Percentiles rank a stretch among this genome's conserved stretches.
These are phyloP conservation scores for Alternaria angustiovoidea DNA, from an alignment of 2,329 filamentous ascomycete species.

Conservation along the genomic window DNA sequence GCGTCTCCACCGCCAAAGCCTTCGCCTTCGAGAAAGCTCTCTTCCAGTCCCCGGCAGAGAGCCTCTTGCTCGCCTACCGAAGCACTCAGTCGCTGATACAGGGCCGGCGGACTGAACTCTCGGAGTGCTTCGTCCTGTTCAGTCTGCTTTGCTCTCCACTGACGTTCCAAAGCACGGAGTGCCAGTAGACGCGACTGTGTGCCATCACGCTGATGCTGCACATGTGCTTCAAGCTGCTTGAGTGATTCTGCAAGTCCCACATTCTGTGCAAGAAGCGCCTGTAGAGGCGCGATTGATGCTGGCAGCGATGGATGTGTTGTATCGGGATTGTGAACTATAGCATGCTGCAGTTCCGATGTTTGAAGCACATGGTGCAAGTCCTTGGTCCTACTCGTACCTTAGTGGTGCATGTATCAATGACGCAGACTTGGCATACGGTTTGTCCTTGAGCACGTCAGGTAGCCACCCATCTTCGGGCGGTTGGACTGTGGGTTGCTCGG, in stretches of 20 bases:
- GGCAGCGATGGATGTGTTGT: conserved; percentile 77
- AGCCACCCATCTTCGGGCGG: conserved; percentile 74
- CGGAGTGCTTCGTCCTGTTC: conserved; percentile 87
- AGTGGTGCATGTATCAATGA: conserved; percentile 20
- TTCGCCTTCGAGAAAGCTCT: conserved; percentile 83
- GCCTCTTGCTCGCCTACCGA: conserved; percentile 83
- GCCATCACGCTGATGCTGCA: conserved; percentile 69
- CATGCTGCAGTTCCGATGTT: conserved; percentile 71
- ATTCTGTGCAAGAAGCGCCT: conserved; percentile 73
- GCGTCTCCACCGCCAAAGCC: conserved; percentile 51
- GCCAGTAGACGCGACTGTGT: conserved; percentile 84
- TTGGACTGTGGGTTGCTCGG: conserved; percentile 29
- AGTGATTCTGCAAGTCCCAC: conserved; percentile 72
- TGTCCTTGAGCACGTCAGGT: conserved; percentile 77
- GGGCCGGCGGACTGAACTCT: conserved; percentile 83
- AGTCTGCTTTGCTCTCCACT: conserved; percentile 86
- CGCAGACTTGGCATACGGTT: conserved; percentile 68
- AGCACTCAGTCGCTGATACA: conserved; percentile 82
- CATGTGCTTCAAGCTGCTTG: conserved; percentile 65
- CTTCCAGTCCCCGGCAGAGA: conserved; percentile 83
- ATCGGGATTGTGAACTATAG: conserved; percentile 72
- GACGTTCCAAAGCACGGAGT: conserved; percentile 86
- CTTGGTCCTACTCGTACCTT: conserved; percentile 67
- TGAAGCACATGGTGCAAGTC: conserved; percentile 77
- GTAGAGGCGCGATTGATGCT: conserved; percentile 70